These are phyloP conservation scores for Wilcoxina mikolae DNA, from an alignment of 495 filamentous ascomycete genomes.

Conservation along the genomic window DNA sequence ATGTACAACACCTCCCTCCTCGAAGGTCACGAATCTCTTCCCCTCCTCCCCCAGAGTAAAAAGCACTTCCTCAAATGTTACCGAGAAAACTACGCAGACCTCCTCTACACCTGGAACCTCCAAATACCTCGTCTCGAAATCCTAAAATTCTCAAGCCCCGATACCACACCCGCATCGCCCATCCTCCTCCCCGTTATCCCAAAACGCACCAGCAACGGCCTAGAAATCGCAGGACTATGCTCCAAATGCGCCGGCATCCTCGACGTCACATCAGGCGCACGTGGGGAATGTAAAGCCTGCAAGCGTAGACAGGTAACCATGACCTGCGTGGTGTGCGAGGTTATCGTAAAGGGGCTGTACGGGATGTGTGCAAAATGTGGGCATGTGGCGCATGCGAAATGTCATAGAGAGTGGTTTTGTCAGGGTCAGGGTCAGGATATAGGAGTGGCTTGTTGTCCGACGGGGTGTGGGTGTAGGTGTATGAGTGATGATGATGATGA, in stretches of 20 bases:
- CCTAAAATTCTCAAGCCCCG: constrained; percentile 61
- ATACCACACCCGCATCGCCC: constrained; percentile 34
- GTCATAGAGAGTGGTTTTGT: constrained; percentile 36
- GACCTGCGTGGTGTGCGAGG: constrained; percentile 44
- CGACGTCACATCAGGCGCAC: constrained; percentile 35
- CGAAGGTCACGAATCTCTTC: constrained; percentile 62
- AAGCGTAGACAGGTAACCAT: constrained; percentile 40
- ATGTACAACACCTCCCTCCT: constrained; percentile 67
- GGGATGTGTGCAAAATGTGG: constrained; percentile 46
- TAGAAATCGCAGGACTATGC: constrained; percentile 47
- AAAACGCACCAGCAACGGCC: constrained; percentile 31
- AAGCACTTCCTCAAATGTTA: constrained; percentile 51
- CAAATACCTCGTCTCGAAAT: constrained; percentile 63
- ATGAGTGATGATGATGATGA: constrained; percentile 21
- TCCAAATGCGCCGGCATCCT: constrained; percentile 40
- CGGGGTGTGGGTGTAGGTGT: constrained; percentile 34
- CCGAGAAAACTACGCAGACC: constrained; percentile 63
- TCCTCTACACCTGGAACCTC: constrained; percentile 70
- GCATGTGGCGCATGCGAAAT: constrained; percentile 45
- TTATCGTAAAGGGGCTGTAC: constrained; percentile 42
- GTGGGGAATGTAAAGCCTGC: constrained; percentile 41
- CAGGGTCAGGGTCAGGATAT: constrained; percentile 5
- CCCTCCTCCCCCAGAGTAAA: constrained; percentile 40
- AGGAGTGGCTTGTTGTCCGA: constrained; percentile 27
- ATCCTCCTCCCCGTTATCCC: constrained; percentile 23